Base-by-base conservation (phyloP, 1,139 yeast genomes). In the Yamadazyma aaseri region DNA sequence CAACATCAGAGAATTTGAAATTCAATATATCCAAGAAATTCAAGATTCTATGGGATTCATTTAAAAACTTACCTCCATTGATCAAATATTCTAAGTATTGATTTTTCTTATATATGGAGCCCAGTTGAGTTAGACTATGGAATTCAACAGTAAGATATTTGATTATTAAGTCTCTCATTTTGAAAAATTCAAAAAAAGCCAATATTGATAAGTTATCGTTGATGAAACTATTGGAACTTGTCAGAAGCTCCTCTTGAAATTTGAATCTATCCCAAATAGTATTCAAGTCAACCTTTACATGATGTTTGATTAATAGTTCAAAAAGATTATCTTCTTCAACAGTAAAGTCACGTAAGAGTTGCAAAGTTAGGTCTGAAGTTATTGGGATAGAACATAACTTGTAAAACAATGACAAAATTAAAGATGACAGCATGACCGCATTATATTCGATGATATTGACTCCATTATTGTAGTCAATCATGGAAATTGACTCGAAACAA, bases 81-180 rank as follows among this genome's bases (percentile, higher is more conserved):
- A 81, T 72, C 26, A 89, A 60, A 6, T 70, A 53, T 3, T 71
- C 65, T 21, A 81, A 63, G 45, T 83, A 83, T 17, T 69, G 63
- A 16, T 71, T 66, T 17, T 77, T 73, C 41, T 80, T 69, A 1
- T 84, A 69, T 2, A 73, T 57, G 0, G 86, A 73, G 1, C 79
- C 77, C 47, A 50, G 12, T 27, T 36, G 46, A 2, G 81, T 71
- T n/a, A 79, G 66, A 37, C 71, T 71, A 50, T 84, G 89, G 20
- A 87, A 65, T 45, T 86, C 94, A 38, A 83, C 59, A n/a, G 92
- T 76, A 36, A 86, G 59, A 47, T 80, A 79, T 44, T 83, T 86
- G 21, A 86, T 61, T 6, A 83, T 61, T 17, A 71, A 63, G 29
- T 79, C 73, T 50, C 95, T 71, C 45, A 79, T 82, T 28, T 65